These are phyloP conservation scores for Agrocybe chaxingu DNA, from an alignment of 768 basidiomycete species.

Conservation along the genomic window DNA sequence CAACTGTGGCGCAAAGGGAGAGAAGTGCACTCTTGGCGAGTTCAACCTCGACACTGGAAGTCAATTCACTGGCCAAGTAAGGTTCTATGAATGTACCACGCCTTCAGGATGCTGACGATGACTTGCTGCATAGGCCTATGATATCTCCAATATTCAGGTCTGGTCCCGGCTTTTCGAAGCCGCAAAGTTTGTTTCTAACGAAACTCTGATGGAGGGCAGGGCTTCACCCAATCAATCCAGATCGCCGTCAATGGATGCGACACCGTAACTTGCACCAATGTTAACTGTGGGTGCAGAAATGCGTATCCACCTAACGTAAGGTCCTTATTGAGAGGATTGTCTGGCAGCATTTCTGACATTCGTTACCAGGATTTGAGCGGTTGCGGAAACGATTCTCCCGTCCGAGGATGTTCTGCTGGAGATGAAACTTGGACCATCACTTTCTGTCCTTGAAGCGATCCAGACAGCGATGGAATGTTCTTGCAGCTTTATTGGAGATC, in stretches of 20 bases:
- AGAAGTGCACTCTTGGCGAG: slow-evolving; percentile 35
- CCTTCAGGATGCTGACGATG: too few relatives aligned
- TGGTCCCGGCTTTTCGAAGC: too few relatives aligned
- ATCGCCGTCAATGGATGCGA: slow-evolving; percentile 34
- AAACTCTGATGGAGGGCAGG: slow-evolving; percentile 5
- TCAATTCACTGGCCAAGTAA: slow-evolving; percentile 22
- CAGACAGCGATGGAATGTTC: too few relatives aligned
- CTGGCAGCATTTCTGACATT: neutral
- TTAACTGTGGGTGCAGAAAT: slow-evolving; percentile 30
- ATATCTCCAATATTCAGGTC: slow-evolving; percentile 38
- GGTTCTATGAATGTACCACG: neutral
- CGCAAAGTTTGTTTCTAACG: neutral
- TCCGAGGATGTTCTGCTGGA: slow-evolving; percentile 33
- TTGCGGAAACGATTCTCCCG: slow-evolving; percentile 35
- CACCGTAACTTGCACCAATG: slow-evolving; percentile 35
- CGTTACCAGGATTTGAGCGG: slow-evolving; percentile 29
- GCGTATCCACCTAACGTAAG: slow-evolving; percentile 32
- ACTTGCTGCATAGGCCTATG: slow-evolving; percentile 27
- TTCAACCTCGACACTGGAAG: slow-evolving; percentile 36
- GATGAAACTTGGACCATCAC: slow-evolving; percentile 26
- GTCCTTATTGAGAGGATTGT: neutral
- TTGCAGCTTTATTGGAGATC: too few relatives aligned
- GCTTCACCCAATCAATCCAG: slow-evolving; percentile 35
- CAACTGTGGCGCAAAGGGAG: slow-evolving; percentile 32
- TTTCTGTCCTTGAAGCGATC: slow-evolving; percentile 11